A percentile compares a stretch with the other conserved stretches of the same genome.
Evolutionary conservation across 192 early-diverging fungal genomes (phyloP).

Genomic region (Entomortierella beljakovae): DNA sequence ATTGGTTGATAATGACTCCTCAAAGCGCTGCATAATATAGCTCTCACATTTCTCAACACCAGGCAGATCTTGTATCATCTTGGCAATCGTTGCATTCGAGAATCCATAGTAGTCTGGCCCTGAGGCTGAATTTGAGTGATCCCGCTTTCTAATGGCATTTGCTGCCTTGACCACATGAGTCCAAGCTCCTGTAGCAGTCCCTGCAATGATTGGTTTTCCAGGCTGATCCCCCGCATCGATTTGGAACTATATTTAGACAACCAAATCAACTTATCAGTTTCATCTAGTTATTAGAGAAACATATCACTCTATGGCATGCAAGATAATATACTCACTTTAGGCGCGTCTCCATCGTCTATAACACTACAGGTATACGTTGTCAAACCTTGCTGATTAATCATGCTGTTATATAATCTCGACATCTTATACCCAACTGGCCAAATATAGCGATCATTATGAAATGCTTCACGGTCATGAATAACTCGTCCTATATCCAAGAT

Average conservation of each 20-base stretch:
- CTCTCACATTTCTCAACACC: slow-evolving; percentile 75
- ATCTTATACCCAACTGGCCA: slow-evolving; percentile 89
- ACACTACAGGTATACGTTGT: slow-evolving; percentile 80
- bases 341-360: slow-evolving; percentile 84
- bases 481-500: slow-evolving; percentile 79
- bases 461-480: slow-evolving; percentile 78
- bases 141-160: slow-evolving; percentile 81
- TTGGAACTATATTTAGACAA: slow-evolving; percentile 71
- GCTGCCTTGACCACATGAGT: slow-evolving; percentile 80
- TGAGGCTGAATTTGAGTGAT: slow-evolving; percentile 83
- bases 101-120: slow-evolving; percentile 96
- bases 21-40: slow-evolving; percentile 79
- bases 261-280: no score
- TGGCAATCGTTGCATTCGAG: slow-evolving; percentile 85
- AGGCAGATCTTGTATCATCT: slow-evolving; percentile 90
- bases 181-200: slow-evolving; percentile 93
- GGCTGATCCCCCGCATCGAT: slow-evolving; percentile 86
- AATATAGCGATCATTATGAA: slow-evolving; percentile 92
- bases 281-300: no score
- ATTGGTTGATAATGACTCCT: slow-evolving; percentile 43
- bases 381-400: slow-evolving; percentile 60
- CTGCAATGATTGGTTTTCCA: slow-evolving; percentile 75
- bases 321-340: slow-evolving; percentile 45
- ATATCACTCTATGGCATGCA: not conserved
- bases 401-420: slow-evolving; percentile 64